Evolutionary conservation across 2,329 filamentous ascomycete species (phyloP).

Genomic region (Balansia obtecta): DNA sequence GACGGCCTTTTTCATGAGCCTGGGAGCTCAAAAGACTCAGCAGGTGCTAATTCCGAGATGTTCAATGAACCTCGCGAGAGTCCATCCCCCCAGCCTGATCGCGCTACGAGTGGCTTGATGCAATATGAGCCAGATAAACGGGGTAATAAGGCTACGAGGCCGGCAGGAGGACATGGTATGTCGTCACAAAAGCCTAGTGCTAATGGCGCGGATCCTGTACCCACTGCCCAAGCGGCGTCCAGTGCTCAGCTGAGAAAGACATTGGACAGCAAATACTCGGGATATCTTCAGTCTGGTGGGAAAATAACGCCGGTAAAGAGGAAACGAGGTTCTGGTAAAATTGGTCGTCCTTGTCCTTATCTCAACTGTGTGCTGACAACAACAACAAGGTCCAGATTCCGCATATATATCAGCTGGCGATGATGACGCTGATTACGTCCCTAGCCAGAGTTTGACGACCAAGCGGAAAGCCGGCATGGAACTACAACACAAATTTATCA

Average conservation of each 20-base stretch:
- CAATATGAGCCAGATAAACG: too few species aligned
- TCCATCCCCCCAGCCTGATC: too few species aligned
- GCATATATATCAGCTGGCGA: background rate
- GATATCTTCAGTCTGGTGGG: background rate
- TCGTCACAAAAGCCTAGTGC: too few species aligned
- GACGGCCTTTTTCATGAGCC: background rate
- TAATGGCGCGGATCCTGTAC: too few species aligned
- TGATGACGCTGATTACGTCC: conserved; percentile 3
- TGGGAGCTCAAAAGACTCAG: background rate
- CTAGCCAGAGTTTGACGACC: background rate
- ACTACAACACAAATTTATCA: conserved; percentile 5
- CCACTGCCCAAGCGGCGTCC: background rate
- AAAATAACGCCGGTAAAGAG: background rate
- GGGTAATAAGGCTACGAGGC: background rate
- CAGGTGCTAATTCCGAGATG: background rate
- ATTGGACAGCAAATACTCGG: background rate
- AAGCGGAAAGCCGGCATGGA: conserved; percentile 2
- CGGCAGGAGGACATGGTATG: background rate
- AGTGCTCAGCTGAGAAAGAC: background rate
- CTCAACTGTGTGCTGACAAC: background rate
- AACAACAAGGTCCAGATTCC: background rate
- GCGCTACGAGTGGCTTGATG: too few species aligned
- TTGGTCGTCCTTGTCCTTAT: background rate
- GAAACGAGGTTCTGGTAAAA: background rate
- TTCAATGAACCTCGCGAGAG: background rate